Base-by-base conservation (phyloP, 2,329 filamentous ascomycete species). In the Pseudocercospora cruenta region DNA sequence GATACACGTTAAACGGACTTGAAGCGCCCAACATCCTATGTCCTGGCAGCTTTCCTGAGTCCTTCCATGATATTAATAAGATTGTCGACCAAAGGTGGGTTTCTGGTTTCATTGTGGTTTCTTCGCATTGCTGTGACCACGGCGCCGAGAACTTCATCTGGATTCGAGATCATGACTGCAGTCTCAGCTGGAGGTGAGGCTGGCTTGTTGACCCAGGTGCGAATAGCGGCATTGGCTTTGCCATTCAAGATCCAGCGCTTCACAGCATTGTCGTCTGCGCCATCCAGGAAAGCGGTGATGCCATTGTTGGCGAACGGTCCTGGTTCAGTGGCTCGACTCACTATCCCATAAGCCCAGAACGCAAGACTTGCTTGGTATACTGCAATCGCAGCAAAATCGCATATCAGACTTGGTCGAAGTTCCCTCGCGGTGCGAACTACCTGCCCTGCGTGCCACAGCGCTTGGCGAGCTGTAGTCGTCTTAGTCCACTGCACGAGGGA, bases 401-500 rank as follows among this genome's bases (percentile, higher is more conserved):
- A 77, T 24, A 78, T 75, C 9, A 77, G 69, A 9, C 76, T 75
- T n/a, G 71, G 70, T 26, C 73, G 75, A 4, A 78, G 70, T 16
- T 75, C 73, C 51, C 87, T 85, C 1, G 88, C 89, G 47, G 86
- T 84, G 7, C 87, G 84, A 4, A 92, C 75, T 1, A 90, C 83
- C 75, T 91, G 90, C 0, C 88, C 89, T 0, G 90, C 90, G 70
- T 90, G 88, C 85, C 87, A 91, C 0, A 91, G 74, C 9, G 88
- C 86, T 67, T 86, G 84, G 28, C 88, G 82, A 7, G 87, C 84
- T 22, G 86, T 83, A 1, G 79, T 72, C 45, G 82, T 87, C 36
- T 82, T 81, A 0, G 82, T 82, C 88, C 88, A 91, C 26, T 86
- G 81, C 65, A 86, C 83, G 7, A 91, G 79, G 0, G 83, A 79